Evolutionary conservation across 495 filamentous ascomycete genomes (phyloP), one percentile per base, ranked within the genome.

Genomic region (Rostrohypoxylon terebratum): DNA sequence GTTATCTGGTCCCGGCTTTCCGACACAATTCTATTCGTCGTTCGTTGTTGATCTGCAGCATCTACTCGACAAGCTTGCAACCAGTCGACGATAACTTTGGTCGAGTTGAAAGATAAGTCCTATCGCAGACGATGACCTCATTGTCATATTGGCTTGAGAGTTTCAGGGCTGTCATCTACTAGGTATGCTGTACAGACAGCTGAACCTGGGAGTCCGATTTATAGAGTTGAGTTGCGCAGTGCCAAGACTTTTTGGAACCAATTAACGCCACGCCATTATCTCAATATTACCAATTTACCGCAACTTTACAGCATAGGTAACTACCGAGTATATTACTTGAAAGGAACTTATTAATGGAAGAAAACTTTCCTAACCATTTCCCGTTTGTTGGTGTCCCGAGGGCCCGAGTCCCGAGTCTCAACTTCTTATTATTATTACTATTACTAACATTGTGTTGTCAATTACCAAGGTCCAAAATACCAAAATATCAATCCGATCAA

Each of bases 11-110:
- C 34, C 23, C 64, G 59, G 10, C 28, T 40, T 57, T 34, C 47
- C 42, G 6, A n/a, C 0, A 36, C 9, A 33, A 47, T 65, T 44
- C 36, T 40, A 73, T 68, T 69, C 60, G 70, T 65, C 59, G 31
- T 65, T 23, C 18, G 2, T 4, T 31, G 69, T 63, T 55, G 64
- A 72, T 72, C 69, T 63, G 38, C 33, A 47, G 40, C 47, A 59
- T 55, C 28, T 31, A 53, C 13, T 14, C 20, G 23, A 61, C 50
- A 20, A 67, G 63, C 47, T 59, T 63, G 33, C 63, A 64, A 64
- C 69, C 64, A 42, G n/a, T 51, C 33, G 57, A 72, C 50, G 48
- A 44, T 25, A 21, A 28, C 11, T 13, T 23, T 16, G 6, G 28
- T 50, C 31, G 16, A 25, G 20, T 55, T 45, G 55, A 57, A 34